Conservation (phyloP, 2,329 filamentous ascomycete species). For the Colletotrichum salicis region DNA sequence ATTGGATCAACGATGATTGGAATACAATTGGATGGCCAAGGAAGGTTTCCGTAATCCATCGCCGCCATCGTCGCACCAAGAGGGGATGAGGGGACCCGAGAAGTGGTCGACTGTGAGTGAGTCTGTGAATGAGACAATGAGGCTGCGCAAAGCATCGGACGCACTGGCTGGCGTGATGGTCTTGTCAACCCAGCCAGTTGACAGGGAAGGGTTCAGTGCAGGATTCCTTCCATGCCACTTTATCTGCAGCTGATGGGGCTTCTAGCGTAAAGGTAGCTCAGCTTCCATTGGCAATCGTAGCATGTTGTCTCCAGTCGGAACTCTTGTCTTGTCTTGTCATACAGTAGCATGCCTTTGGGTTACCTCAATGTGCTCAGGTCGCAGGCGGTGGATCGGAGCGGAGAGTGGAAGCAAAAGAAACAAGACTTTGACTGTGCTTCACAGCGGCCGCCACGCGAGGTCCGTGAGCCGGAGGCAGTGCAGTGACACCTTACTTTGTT, state of each 20-base stretch:
- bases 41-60: not conserved
- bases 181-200: not conserved
- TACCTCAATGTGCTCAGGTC: not conserved
- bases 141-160: not conserved
- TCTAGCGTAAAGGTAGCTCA: not conserved
- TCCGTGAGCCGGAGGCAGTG: slow-evolving; percentile 2
- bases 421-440: not conserved
- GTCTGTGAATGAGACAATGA: not conserved
- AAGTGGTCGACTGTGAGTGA: too few species aligned
- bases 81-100: not conserved
- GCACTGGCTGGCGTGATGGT: not conserved
- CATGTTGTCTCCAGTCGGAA: not conserved
- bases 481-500: not conserved
- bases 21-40: not conserved
- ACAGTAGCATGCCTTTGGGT: not conserved
- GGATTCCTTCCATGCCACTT: not conserved
- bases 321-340: not conserved
- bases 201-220: slow-evolving; percentile 3
- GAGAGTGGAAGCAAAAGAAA: not conserved
- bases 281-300: not conserved
- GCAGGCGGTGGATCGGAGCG: not conserved
- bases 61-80: slow-evolving; percentile 7
- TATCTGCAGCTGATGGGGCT: not conserved
- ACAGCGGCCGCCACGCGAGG: slow-evolving; percentile 3
- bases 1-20: not conserved